A percentile compares a stretch with the other conserved stretches of the same genome.
phyloP scores from a whole-genome alignment of 768 basidiomycete genomes.

The Clathrus columnatus region DNA sequence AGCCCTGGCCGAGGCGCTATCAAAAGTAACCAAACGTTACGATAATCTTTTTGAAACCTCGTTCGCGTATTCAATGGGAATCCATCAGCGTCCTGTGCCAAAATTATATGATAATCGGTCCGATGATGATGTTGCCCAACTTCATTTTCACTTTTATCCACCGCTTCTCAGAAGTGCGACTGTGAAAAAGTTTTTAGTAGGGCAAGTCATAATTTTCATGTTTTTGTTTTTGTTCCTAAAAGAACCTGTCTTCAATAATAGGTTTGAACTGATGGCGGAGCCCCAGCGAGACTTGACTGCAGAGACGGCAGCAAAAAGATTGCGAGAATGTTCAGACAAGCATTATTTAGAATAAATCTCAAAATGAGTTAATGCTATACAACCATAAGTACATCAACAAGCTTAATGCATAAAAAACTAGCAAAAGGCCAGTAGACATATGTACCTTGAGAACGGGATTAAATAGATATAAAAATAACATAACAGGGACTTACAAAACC shows the following conservation, averaged over 20 bases:
- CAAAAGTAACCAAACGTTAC: constrained; percentile 54
- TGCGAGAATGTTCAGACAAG: constrained; percentile 45
- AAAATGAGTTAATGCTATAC: background rate
- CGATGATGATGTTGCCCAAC: constrained; percentile 49
- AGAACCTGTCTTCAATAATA: constrained; percentile 21
- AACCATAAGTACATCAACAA: background rate
- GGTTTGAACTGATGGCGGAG: constrained; percentile 87
- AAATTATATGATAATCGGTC: constrained; percentile 35
- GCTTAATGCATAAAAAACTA: background rate
- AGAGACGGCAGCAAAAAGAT: constrained; percentile 69
- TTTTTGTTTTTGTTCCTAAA: background rate
- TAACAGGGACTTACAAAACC: background rate
- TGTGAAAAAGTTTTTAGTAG: constrained; percentile 84
- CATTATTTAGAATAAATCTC: constrained; percentile 43
- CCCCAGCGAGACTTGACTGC: constrained; percentile 84
- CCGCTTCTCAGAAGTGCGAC: constrained; percentile 75
- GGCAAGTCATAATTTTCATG: constrained; percentile 37
- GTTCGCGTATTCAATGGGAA: constrained; percentile 92
- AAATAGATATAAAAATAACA: background rate
- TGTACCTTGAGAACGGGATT: background rate
- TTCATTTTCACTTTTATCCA: constrained; percentile 83
- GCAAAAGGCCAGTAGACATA: background rate
- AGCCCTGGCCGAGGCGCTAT: constrained; percentile 61
- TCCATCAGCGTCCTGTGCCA: constrained; percentile 75
- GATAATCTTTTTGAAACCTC: constrained; percentile 79